Evolutionary conservation across 164 flowering plant genomes (phyloP), one percentile per base, ranked within the genome.

Genomic region (Akebia trifoliata): DNA sequence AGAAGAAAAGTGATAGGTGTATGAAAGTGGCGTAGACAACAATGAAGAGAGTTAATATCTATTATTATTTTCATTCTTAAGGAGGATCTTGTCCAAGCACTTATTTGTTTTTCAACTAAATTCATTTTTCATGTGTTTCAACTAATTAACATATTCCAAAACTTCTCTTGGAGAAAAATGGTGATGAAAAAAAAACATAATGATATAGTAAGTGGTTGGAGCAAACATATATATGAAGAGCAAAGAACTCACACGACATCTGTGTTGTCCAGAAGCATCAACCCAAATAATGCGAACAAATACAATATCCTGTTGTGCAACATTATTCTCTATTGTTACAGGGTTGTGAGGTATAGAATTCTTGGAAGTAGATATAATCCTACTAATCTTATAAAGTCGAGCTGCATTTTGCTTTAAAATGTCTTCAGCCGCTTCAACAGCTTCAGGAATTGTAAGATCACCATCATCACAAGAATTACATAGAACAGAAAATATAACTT

Each of bases 251-350:
- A 90, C 99, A 51, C 97, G 94, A 48, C 96, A 93, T 71, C 99
- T 76, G 50, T 83, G 85, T 62, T 93, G 92, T 34, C 97, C 99
- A 56, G 99, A 93, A 44, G 81, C 62, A 74, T 93, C 99, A 34
- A 83, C 82, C 96, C 96, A 93, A 20, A 90, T 61, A 31, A 93
- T 39, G 29, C 97, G 92, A 56, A 90, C 83, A 60, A 87, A 65
- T 8, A 73, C 67, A 60, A 64, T 60, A 49, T 64, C 77, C 34
- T 50, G 36, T 35, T 59, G 72, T 42, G 65, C 44, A 2, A 40
- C 48, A 68, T 32, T 61, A n/a, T 37, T 64, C 36, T 30, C 58
- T 39, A 46, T 40, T 49, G 50, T 60, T 64, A 29, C 59, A 20
- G 46, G 17, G 56, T 46, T 51, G 11, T 37, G 65, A 62, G 73